These are phyloP conservation scores for Monilinia fructicola DNA, from an alignment of 2,329 filamentous ascomycete species.

Conservation along the genomic window DNA sequence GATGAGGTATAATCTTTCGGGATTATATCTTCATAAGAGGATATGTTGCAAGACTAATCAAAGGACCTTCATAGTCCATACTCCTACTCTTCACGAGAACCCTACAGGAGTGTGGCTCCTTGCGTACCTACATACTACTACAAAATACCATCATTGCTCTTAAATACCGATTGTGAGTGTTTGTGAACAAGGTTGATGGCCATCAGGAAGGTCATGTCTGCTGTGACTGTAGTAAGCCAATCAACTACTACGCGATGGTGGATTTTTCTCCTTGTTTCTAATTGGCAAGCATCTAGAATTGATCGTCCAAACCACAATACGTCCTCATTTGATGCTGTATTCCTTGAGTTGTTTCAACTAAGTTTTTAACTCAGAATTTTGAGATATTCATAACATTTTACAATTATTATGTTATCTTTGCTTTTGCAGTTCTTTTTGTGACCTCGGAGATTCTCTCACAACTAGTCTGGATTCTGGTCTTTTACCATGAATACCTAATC, in stretches of 20 bases:
- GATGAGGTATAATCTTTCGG: slow-evolving; percentile 41
- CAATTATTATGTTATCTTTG: too few relatives aligned
- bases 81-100: slow-evolving; percentile 47
- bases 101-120: slow-evolving; percentile 52
- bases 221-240: not conserved
- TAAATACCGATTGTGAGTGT: not conserved
- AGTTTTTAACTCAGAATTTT: too few relatives aligned
- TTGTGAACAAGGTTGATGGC: not conserved
- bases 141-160: not conserved
- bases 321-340: not conserved
- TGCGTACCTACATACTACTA: slow-evolving; percentile 48
- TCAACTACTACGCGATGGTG: not conserved
- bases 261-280: too few relatives aligned
- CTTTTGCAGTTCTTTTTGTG: too few relatives aligned
- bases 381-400: too few relatives aligned
- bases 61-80: slow-evolving; percentile 57
- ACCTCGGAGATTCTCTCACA: too few relatives aligned
- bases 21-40: slow-evolving; percentile 42
- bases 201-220: not conserved
- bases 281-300: not conserved
- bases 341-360: too few relatives aligned
- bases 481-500: too few relatives aligned
- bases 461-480: too few relatives aligned
- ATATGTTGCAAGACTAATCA: slow-evolving; percentile 48
- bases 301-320: not conserved